Evolutionary conservation across 140 eudicot genomes (phyloP), one percentile per base, ranked within the genome.

Genomic region (Erigeron philadelphicus): DNA sequence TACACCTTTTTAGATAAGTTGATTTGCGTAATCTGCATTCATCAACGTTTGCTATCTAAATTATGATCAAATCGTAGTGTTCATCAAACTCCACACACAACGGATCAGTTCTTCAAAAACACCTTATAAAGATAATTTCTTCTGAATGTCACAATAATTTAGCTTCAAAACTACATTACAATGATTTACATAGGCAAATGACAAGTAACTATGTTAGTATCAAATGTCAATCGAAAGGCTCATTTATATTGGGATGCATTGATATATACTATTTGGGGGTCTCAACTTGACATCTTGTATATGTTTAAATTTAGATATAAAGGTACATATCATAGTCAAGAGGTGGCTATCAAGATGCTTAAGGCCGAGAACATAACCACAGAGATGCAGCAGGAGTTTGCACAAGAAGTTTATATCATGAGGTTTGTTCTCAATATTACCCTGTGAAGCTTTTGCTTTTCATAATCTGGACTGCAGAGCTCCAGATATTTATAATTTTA

Each of bases 351-450:
- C 66, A 90, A 90, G 76, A 76, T 90, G 80, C 93, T 90, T 66
- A 90, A 90, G 77, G 82, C 95, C 45, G 97, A 87, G 73, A 86
- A 88, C 13, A 68, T 90, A 72, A 78, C 71, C 74, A 57, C 86
- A 66, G 83, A 78, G 21, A 79, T 87, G 84, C 97, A 87, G 78
- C 80, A 81, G 76, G 97, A 90, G 73, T 90, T 90, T 63, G 93
- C 88, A 8, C 95, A 90, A 81, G 97, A 90, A 83, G 95, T 90
- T 7, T 90, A 70, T 74, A 90, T 90, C 61, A 85, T 90, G 95
- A 90, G 97, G 97, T 90, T 62, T 69, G 81, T 78, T 73, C 58
- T 72, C 54, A 9, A 64, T 18, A 45, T 45, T 45, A 45, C 9
- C 49, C 12, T 2, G 49, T 45, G 9, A 45, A 45, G 12, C 12